phyloP scores from a whole-genome alignment of 768 basidiomycete genomes.

The Macrolepiota fuliginosa region DNA sequence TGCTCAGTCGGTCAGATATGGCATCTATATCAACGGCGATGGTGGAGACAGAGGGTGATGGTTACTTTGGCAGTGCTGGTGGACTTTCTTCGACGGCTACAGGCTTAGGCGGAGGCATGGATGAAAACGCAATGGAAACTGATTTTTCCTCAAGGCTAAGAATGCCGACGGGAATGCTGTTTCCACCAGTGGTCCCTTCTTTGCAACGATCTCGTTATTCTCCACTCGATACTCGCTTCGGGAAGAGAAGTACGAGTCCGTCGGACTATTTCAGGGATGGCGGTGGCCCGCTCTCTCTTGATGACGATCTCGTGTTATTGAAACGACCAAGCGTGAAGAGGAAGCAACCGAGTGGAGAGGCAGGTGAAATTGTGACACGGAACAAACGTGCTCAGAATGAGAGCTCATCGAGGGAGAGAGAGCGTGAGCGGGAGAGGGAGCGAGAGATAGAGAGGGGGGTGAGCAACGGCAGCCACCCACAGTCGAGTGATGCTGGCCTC shows the following conservation, averaged over 20 bases:
- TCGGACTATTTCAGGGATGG: slow-evolving; percentile 67
- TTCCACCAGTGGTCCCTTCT: not conserved
- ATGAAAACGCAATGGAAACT: not conserved
- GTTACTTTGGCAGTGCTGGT: not conserved
- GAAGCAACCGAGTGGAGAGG: slow-evolving; percentile 20
- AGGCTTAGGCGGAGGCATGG: not conserved
- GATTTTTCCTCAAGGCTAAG: not conserved
- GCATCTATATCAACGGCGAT: not conserved
- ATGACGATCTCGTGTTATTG: slow-evolving; percentile 51
- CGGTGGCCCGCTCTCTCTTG: slow-evolving; percentile 22
- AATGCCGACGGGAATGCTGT: not conserved
- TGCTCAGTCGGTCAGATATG: not conserved
- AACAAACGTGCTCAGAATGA: slow-evolving; percentile 8
- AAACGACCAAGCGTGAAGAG: slow-evolving; percentile 71
- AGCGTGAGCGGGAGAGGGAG: slow-evolving; percentile 3
- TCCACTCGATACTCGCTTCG: slow-evolving; percentile 15
- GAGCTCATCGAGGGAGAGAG: slow-evolving; percentile 9
- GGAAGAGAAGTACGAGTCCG: slow-evolving; percentile 70
- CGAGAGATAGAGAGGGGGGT: slow-evolving; percentile 1
- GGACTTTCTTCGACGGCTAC: not conserved
- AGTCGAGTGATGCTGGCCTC: not conserved
- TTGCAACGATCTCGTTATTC: slow-evolving; percentile 3
- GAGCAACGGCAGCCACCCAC: slow-evolving; percentile 3
- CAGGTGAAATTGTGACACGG: slow-evolving; percentile 1
- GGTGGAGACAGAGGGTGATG: not conserved